phyloP scores from a whole-genome alignment of 2,329 filamentous ascomycete species.

The Pestalotiopsis sp. region DNA sequence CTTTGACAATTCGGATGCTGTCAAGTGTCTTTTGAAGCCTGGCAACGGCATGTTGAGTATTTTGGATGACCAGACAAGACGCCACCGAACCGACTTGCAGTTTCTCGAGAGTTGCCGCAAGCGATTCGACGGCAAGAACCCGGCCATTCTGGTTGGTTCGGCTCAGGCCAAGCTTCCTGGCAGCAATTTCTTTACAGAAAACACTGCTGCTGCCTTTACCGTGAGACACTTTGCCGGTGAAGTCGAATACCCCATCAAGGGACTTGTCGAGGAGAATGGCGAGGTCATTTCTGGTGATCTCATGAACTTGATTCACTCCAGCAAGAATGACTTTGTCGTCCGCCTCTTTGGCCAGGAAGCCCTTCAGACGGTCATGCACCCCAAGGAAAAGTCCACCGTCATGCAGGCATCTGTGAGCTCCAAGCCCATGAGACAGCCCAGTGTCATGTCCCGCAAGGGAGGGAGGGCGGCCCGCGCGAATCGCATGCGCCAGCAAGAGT shows the following conservation, averaged over 20 bases:
- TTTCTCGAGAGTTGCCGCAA: constrained; percentile 89
- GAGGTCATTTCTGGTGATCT: constrained; percentile 95
- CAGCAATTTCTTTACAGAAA: constrained; percentile 87
- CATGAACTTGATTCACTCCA: constrained; percentile 89
- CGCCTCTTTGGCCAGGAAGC: constrained; percentile 96
- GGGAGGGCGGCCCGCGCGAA: constrained; percentile 40
- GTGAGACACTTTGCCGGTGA: constrained; percentile 96
- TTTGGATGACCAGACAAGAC: constrained; percentile 91
- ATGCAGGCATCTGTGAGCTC: constrained; percentile 97
- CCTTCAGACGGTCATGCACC: constrained; percentile 89
- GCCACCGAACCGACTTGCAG: constrained; percentile 86
- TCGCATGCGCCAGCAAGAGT: constrained; percentile 43
- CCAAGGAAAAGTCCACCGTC: constrained; percentile 85
- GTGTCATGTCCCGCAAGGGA: constrained; percentile 82
- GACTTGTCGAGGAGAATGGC: constrained; percentile 91
- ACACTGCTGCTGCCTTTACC: constrained; percentile 79
- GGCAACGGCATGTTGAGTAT: constrained; percentile 94
- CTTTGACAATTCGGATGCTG: constrained; percentile 95
- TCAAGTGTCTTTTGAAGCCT: constrained; percentile 86
- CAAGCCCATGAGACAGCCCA: constrained; percentile 89
- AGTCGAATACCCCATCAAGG: constrained; percentile 88
- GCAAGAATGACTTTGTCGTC: constrained; percentile 85
- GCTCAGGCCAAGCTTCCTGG: constrained; percentile 78
- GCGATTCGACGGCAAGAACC: constrained; percentile 93
- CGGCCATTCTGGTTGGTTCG: constrained; percentile 79